Percentiles rank a stretch among this genome's conserved stretches.
These are phyloP conservation scores for Hyaloscypha bicolor DNA, from an alignment of 495 filamentous ascomycete genomes.

Conservation along the genomic window DNA sequence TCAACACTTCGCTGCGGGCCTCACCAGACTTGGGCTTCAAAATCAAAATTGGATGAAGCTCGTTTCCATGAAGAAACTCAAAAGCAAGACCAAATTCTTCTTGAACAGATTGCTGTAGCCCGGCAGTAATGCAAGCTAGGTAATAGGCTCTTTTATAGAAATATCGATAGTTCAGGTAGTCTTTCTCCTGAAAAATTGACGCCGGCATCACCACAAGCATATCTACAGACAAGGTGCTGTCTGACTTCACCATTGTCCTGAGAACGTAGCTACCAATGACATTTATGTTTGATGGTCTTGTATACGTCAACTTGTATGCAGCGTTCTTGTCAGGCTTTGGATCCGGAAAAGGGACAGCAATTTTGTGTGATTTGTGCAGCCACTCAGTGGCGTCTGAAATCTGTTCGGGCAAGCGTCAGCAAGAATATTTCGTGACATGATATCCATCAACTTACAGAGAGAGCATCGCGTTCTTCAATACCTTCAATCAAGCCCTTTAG, in stretches of 20 bases:
- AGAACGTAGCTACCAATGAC: slow-evolving; percentile 86
- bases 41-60: slow-evolving; percentile 71
- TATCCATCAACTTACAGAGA: background rate
- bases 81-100: slow-evolving; percentile 61
- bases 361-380: slow-evolving; percentile 63
- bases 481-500: slow-evolving; percentile 76
- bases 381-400: slow-evolving; percentile 66
- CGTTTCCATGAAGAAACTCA: slow-evolving; percentile 73
- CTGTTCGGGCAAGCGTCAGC: slow-evolving; percentile 38
- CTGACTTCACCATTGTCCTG: slow-evolving; percentile 67
- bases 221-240: slow-evolving; percentile 65
- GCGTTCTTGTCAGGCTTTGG: slow-evolving; percentile 71
- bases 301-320: slow-evolving; percentile 80
- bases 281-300: slow-evolving; percentile 76
- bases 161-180: slow-evolving; percentile 90
- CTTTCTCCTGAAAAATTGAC: slow-evolving; percentile 85
- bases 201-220: slow-evolving; percentile 83
- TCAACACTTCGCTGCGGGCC: background rate
- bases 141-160: slow-evolving; percentile 96
- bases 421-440: slow-evolving; percentile 19
- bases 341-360: slow-evolving; percentile 79
- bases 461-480: slow-evolving; percentile 43
- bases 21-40: slow-evolving; percentile 39
- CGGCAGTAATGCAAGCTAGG: slow-evolving; percentile 74
- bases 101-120: slow-evolving; percentile 58